Conservation (phyloP, 495 filamentous ascomycete genomes). For the Glarea lozoyensis region DNA sequence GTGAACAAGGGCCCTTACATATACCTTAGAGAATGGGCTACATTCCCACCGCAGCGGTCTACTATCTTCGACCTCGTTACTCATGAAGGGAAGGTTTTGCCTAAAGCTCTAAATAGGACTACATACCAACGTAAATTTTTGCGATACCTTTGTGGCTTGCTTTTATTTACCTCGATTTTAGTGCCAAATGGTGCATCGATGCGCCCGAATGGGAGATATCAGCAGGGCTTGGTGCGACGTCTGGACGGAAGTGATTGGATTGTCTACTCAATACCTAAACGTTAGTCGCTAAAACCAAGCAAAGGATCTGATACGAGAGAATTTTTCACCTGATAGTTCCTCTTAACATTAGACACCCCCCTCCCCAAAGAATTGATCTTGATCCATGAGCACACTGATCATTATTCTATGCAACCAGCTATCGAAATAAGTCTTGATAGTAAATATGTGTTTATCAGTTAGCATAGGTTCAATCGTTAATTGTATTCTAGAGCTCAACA, state of each 20-base stretch:
- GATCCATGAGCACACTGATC: slow-evolving; percentile 9
- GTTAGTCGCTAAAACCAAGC: neutral
- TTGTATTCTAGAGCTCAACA: slow-evolving; percentile 8
- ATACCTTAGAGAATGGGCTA: slow-evolving; percentile 2
- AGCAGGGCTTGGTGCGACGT: neutral
- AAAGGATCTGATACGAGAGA: neutral
- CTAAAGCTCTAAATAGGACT: slow-evolving; percentile 3
- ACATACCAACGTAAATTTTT: slow-evolving; percentile 3
- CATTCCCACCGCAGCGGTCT: slow-evolving; percentile 1
- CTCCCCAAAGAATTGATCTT: slow-evolving; percentile 8
- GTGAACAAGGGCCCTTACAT: neutral
- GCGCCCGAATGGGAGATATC: slow-evolving; percentile 4
- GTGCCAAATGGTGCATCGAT: slow-evolving; percentile 7
- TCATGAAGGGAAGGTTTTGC: slow-evolving; percentile 1
- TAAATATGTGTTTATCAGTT: neutral
- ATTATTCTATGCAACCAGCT: slow-evolving; percentile 10
- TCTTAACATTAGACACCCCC: slow-evolving; percentile 1
- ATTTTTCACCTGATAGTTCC: neutral
- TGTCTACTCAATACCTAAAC: slow-evolving; percentile 6
- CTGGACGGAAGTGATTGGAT: neutral
- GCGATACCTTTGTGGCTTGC: neutral
- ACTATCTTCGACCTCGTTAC: slow-evolving; percentile 5
- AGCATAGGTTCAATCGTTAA: neutral
- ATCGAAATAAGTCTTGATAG: slow-evolving; percentile 1
- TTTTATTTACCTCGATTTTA: neutral